Evolutionary conservation across 208 protist species (phyloP), one percentile per base, ranked within the genome.

Genomic region (Sergeia podlipaevii): DNA sequence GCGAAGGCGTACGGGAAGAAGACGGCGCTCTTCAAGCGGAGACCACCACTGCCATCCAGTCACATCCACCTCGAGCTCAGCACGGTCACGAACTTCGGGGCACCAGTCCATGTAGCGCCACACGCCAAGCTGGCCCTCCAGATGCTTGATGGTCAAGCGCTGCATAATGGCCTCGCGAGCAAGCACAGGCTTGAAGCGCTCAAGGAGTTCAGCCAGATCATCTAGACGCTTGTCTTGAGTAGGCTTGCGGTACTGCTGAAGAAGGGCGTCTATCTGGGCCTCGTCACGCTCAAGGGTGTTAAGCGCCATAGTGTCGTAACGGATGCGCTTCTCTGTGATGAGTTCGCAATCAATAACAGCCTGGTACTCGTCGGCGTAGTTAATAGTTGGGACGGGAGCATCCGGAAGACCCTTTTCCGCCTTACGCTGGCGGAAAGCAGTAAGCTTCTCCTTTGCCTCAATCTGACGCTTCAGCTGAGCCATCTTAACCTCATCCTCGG

Each of bases 81-180:
- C 86, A 37, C 85, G 81, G 56, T 96, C 90, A 60, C 90, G 84
- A 20, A 94, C 85, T 63, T 96, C 90, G 23, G 90, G 90, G 72
- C 86, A 93, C 90, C 90, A 96, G 74, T 96, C 90, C 74, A 94
- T 86, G 78, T 94, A 96, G 45, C 90, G 83, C 83, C 86, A 96
- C 45, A 96, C 76, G 57, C 86, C 87, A 17, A 96, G 65, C 70
- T 96, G 90, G 20, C 90, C 90, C 67, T 96, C 90, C 49, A 96
- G 74, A 53, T 96, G 87, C 68, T 93, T 93, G 63, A 94, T 94
- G 30, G 85, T 93, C 33, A 96, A 77, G 41, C 87, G 87, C 78
- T 93, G 84, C 86, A 93, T 89, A 53, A 96, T 96, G 28, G 87
- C 90, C 75, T 96, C 84, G 57, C 87, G 81, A 20, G 90, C 90